phyloP scores from a whole-genome alignment of 805 yeast species.

The Metschnikowia bowlesiae region DNA sequence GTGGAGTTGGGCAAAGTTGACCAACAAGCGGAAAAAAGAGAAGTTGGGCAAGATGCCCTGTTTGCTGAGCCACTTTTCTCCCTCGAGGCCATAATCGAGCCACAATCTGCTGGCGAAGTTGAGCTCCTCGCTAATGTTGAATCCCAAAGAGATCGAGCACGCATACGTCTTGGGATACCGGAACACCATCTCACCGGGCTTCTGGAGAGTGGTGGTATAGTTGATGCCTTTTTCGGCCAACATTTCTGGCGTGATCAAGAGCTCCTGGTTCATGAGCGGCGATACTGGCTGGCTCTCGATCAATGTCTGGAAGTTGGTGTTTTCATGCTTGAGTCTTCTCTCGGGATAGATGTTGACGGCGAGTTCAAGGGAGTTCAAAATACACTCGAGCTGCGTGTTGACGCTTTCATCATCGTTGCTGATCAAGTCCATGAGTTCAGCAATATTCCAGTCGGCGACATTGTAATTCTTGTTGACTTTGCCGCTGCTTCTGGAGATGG shows the following conservation, averaged over 20 bases:
- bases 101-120: conserved; percentile 56
- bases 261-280: conserved; percentile 35
- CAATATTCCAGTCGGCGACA: conserved; percentile 19
- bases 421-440: conserved; percentile 15
- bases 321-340: conserved; percentile 26
- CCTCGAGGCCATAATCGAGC: conserved; percentile 47
- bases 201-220: conserved; percentile 47
- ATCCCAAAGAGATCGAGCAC: conserved; percentile 49
- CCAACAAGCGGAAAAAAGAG: conserved; percentile 45
- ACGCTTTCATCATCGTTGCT: conserved; percentile 14
- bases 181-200: conserved; percentile 57
- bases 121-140: conserved; percentile 51
- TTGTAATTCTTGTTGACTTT: conserved; percentile 18
- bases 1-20: conserved; percentile 43
- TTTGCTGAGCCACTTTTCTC: conserved; percentile 46
- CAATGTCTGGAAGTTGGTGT: conserved; percentile 19
- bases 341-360: conserved; percentile 24
- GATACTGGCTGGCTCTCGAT: conserved; percentile 7
- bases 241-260: conserved; percentile 46
- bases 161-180: conserved; percentile 56
- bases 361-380: conserved; percentile 29
- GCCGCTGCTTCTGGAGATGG: conserved; percentile 8
- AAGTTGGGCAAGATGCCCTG: conserved; percentile 51
- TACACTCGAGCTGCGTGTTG: conserved; percentile 22
- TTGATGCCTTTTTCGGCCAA: conserved; percentile 47